A percentile compares a stretch with the other conserved stretches of the same genome.
phyloP scores from a whole-genome alignment of 257 asterid species.

The Solanum pennellii region DNA sequence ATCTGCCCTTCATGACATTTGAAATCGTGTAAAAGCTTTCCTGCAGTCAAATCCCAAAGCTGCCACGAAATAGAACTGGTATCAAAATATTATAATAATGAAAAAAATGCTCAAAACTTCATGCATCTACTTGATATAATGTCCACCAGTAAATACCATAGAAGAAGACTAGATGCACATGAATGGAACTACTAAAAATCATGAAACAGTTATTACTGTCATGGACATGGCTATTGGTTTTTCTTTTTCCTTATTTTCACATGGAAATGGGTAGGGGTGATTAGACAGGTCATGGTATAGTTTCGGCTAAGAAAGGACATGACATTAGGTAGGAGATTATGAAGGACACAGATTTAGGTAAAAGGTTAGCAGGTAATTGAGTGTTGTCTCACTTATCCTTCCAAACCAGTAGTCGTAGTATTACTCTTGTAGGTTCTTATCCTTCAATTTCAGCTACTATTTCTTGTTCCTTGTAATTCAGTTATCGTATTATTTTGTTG shows the following conservation, averaged over 20 bases:
- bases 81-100: not conserved
- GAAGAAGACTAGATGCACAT: not conserved
- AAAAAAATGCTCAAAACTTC: not conserved
- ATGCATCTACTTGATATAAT: not conserved
- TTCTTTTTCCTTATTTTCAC: not conserved
- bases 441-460: not conserved
- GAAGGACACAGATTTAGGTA: not conserved
- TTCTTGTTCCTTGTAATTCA: not conserved
- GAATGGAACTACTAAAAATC: not conserved
- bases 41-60: constrained; percentile 99
- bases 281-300: not conserved
- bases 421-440: not conserved
- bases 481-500: not conserved
- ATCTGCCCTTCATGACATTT: constrained; percentile 91
- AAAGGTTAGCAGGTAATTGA: not conserved
- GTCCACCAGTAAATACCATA: not conserved
- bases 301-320: not conserved
- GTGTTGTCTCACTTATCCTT: not conserved
- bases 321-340: not conserved
- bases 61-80: constrained; percentile 19
- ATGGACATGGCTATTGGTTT: not conserved
- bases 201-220: not conserved
- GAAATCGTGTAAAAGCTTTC: constrained; percentile 88
- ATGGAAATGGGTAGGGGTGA: not conserved
- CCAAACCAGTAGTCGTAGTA: not conserved